phyloP scores from a whole-genome alignment of 192 early-diverging fungal genomes.

The Backusella sp. region DNA sequence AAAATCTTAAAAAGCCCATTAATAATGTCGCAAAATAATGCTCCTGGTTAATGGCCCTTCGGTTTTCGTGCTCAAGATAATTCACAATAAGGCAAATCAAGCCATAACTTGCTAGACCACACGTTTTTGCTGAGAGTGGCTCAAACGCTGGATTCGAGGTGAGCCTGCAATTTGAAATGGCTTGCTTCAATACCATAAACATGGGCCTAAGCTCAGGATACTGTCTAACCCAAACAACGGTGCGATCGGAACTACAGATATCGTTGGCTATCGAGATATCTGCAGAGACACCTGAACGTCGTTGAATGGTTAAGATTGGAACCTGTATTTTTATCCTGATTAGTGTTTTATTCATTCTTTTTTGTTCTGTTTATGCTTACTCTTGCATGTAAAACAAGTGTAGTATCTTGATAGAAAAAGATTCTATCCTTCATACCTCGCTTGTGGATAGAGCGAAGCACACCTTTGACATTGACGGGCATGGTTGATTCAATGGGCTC shows the following conservation, averaged over 20 bases:
- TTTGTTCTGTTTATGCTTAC: neutral
- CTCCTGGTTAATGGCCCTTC: neutral
- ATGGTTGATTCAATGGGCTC: neutral
- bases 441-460: neutral
- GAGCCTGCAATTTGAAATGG: conserved; percentile 9
- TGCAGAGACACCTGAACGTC: neutral
- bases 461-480: neutral
- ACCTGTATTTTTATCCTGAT: conserved; percentile 7
- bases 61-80: conserved; percentile 17
- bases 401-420: neutral
- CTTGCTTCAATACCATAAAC: conserved; percentile 29
- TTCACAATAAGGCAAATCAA: conserved; percentile 34
- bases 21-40: conserved; percentile 1
- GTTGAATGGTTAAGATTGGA: conserved; percentile 13
- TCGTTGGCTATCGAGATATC: conserved; percentile 27
- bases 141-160: neutral
- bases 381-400: neutral
- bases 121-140: conserved; percentile 13
- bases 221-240: conserved; percentile 14
- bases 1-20: conserved; percentile 14
- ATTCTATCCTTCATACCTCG: neutral
- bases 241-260: conserved; percentile 15
- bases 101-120: conserved; percentile 26
- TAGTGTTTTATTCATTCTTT: neutral
- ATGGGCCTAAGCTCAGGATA: conserved; percentile 28